phyloP scores from a whole-genome alignment of 1,284 basidiomycete genomes.

The Boletus sp. region DNA sequence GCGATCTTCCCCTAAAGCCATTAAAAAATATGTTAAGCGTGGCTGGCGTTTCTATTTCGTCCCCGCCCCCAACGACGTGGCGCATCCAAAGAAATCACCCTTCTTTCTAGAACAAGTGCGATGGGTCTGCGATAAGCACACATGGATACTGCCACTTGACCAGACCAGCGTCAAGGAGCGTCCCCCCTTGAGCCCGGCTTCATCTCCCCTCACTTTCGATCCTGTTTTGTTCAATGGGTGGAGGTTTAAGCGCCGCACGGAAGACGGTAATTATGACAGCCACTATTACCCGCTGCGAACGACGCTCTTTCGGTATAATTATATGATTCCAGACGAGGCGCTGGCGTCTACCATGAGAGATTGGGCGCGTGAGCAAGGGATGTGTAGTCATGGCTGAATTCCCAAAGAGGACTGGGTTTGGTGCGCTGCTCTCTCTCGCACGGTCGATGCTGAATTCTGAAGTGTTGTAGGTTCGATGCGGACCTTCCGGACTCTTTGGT shows the following conservation, averaged over 20 bases:
- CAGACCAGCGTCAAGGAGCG: constrained; percentile 22
- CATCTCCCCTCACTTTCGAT: constrained; percentile 21
- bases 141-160: constrained; percentile 31
- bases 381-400: not conserved
- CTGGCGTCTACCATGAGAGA: not conserved
- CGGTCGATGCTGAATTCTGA: not conserved
- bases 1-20: not conserved
- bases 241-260: not conserved
- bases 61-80: not conserved
- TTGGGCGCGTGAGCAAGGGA: constrained; percentile 21
- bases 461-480: constrained; percentile 21
- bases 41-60: constrained; percentile 30
- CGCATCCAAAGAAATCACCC: constrained; percentile 5
- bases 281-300: constrained; percentile 3
- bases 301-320: constrained; percentile 28
- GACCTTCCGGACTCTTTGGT: constrained; percentile 21
- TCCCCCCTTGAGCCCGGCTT: constrained; percentile 13
- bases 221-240: constrained; percentile 29
- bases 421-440: constrained; percentile 11
- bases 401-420: constrained; percentile 19
- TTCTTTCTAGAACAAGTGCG: constrained; percentile 18
- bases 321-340: constrained; percentile 14
- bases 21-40: constrained; percentile 28
- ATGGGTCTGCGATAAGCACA: constrained; percentile 27
- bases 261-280: not conserved